Conservation (phyloP, 495 filamentous ascomycete species). For the Glarea lozoyensis region DNA sequence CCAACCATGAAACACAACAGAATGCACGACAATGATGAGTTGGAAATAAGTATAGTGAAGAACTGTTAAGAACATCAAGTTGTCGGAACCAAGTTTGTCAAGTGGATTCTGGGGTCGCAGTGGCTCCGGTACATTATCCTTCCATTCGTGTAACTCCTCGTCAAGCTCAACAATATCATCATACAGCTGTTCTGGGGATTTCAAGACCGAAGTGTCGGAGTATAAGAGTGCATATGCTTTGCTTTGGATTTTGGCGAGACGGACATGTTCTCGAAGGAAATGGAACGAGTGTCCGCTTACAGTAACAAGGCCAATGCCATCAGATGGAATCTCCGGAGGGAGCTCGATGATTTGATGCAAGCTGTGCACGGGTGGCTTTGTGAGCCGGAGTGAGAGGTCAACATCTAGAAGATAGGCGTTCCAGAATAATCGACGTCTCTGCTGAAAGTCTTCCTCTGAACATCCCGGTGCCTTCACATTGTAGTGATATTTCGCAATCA, state of each 20-base stretch:
- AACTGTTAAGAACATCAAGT: background rate
- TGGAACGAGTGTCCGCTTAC: background rate
- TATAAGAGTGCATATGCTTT: background rate
- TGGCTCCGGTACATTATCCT: background rate
- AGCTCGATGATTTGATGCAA: background rate
- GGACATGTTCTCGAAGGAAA: constrained; percentile 1
- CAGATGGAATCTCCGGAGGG: background rate
- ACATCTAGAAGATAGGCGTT: constrained; percentile 1
- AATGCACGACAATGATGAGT: constrained; percentile 2
- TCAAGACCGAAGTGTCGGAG: background rate
- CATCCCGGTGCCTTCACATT: background rate
- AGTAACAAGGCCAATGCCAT: background rate
- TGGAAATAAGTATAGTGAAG: constrained; percentile 5
- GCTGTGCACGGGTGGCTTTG: background rate
- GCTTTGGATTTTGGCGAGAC: background rate
- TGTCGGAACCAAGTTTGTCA: background rate
- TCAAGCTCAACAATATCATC: background rate
- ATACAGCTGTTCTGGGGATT: background rate
- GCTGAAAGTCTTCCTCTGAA: background rate
- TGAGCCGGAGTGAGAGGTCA: constrained; percentile 1
- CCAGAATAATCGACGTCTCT: background rate
- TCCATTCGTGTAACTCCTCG: constrained; percentile 1
- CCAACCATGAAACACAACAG: constrained; percentile 1
- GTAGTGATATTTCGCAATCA: background rate
- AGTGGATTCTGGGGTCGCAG: constrained; percentile 1